Percentiles rank a stretch among this genome's conserved stretches.
phyloP scores from a whole-genome alignment of 345 rosid genomes.

The thale cress (Arabidopsis thaliana) region TAIR10.1 NC_003071.7:16371501-16372000 shows the following conservation, averaged over 20 bases:
- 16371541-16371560: slow-evolving; percentile 12
- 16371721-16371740: slow-evolving; percentile 19
- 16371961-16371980: background rate
- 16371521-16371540: slow-evolving; percentile 23
- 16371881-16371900: background rate
- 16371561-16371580: slow-evolving; percentile 1
- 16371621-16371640: background rate
- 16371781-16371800: background rate
- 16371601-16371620: slow-evolving; percentile 28
- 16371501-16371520: background rate
- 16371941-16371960: background rate
- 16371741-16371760: background rate
- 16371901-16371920: slow-evolving; percentile 10
- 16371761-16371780: background rate
- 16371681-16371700: background rate
- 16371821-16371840: background rate
- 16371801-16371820: too few species aligned
- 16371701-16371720: slow-evolving; percentile 27
- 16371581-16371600: slow-evolving; percentile 24
- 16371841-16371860: background rate
- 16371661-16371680: background rate
- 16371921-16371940: background rate
- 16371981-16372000: background rate
- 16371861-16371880: background rate
- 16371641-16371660: background rate